These are phyloP conservation scores for Crucihimalaya himalaica DNA, from an alignment of 345 rosid species.

Conservation along the genomic window DNA sequence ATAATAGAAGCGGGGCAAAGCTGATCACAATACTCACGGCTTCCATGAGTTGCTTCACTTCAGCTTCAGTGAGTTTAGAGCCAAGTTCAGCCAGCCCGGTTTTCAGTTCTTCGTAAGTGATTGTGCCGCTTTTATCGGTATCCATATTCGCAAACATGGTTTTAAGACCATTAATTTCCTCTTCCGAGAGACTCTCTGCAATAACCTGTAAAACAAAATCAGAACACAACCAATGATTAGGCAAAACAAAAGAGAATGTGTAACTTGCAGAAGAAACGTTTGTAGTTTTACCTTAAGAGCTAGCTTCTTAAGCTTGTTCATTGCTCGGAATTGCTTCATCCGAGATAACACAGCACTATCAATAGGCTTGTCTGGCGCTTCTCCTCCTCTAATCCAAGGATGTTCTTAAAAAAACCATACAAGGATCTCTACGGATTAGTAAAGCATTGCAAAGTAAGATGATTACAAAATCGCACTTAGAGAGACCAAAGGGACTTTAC, in stretches of 20 bases:
- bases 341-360: constrained; percentile 86
- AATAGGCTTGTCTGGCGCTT: constrained; percentile 81
- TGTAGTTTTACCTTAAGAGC: constrained; percentile 66
- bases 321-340: constrained; percentile 92
- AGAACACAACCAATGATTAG: neutral
- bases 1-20: neutral
- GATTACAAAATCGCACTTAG: neutral
- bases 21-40: constrained; percentile 52
- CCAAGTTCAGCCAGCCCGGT: constrained; percentile 69
- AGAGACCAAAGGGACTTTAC: constrained; percentile 40
- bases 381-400: constrained; percentile 54
- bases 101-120: constrained; percentile 76
- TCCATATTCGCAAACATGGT: constrained; percentile 76
- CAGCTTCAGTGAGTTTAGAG: constrained; percentile 70
- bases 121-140: constrained; percentile 80
- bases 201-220: constrained; percentile 54
- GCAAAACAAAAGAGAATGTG: neutral
- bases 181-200: constrained; percentile 74
- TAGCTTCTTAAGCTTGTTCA: constrained; percentile 90
- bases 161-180: constrained; percentile 76
- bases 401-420: constrained; percentile 24
- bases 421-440: neutral
- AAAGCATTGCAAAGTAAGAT: neutral
- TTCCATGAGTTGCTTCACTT: constrained; percentile 87
- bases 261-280: constrained; percentile 1